Conservation (phyloP, 768 basidiomycete genomes). For the Suillus paluster region DNA sequence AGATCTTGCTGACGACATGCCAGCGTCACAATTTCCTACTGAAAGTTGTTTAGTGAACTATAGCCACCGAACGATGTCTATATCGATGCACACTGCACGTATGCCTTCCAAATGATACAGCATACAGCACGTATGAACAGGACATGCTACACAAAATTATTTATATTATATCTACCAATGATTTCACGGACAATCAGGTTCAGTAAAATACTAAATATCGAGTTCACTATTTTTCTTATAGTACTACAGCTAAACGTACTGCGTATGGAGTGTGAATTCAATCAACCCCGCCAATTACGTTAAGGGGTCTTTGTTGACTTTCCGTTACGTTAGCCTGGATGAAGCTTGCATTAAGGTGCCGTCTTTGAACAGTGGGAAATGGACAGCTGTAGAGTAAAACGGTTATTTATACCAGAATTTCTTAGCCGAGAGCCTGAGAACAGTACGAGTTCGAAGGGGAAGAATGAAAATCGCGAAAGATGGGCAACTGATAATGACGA, state of each 20-base stretch:
- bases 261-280: no score
- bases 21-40: not conserved
- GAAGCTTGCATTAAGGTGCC: constrained; percentile 29
- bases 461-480: not conserved
- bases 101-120: no score
- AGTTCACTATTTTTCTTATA: no score
- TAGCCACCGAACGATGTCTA: not conserved
- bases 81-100: not conserved
- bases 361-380: constrained; percentile 33
- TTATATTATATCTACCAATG: not conserved
- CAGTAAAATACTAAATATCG: no score
- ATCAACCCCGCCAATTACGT: no score
- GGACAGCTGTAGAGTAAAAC: constrained; percentile 16
- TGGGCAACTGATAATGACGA: no score
- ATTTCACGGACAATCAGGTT: no score
- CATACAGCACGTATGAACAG: no score
- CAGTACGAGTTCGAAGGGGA: not conserved
- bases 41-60: not conserved
- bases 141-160: not conserved
- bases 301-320: constrained; percentile 28
- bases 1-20: not conserved
- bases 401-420: no score
- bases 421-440: not conserved
- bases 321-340: constrained; percentile 30
- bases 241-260: no score